Evolutionary conservation across 23 red algal genomes (phyloP), one percentile per base, ranked within the genome.

Genomic region (Agarophyton chilense): DNA sequence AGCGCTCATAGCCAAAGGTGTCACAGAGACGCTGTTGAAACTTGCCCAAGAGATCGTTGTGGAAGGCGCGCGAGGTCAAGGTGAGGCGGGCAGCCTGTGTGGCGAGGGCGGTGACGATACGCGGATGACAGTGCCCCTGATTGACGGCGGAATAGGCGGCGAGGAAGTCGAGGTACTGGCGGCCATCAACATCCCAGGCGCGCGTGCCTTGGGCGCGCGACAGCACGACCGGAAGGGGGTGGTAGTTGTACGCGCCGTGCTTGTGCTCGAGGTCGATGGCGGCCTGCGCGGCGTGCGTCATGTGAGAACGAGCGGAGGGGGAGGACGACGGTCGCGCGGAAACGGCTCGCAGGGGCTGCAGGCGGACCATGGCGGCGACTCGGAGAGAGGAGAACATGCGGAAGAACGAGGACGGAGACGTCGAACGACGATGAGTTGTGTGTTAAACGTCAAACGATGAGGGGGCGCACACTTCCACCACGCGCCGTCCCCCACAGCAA

Each of bases 41-140:
- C 36, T 96, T 33, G 50, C 90, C 93, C n/a, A 99, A 51, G 10
- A 83, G 38, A 74, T 95, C 84, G 28, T 95, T 99, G 83, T 99
- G 83, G 44, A 99, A 99, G 6, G 97, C 97, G 28, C 97, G 84
- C 36, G 97, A 99, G 16, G 93, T 96, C 33, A 99, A 89, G 45
- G 97, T 91, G 34, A 99, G 92, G 49, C 57, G 81, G 4, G 88
- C 75, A 6, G 93, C 91, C 60, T 99, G 97, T 10, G 54, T 54
- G 18, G 87, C 88, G 6, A 99, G 64, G 21, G 97, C 93, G 19
- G 78, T 89, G 47, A 96, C 66, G 40, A 99, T 82, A 19, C 90
- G 72, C 39, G 97, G 97, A 49, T 99, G 97, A 32, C 93, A 95
- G 74, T 99, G 97, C 11, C 97, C 97, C 45, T 99, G 97, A 85